phyloP scores from a whole-genome alignment of 805 yeast species.

The Cephaloascus fragrans region DNA sequence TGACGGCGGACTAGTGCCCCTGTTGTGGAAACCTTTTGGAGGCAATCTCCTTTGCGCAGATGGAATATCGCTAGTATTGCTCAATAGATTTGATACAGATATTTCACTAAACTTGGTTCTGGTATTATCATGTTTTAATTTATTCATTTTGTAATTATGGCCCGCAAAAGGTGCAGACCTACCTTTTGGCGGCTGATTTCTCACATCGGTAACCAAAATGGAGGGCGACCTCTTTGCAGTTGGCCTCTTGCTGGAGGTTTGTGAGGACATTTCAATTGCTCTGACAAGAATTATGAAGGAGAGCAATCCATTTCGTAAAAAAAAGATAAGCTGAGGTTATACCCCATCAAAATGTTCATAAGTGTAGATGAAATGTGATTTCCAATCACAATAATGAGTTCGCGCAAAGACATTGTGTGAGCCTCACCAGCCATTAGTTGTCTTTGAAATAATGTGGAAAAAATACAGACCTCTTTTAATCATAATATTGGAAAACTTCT shows the following conservation, averaged over 20 bases:
- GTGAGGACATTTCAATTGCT: background rate
- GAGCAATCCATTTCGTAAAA: no score
- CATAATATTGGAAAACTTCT: no score
- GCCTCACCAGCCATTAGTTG: no score
- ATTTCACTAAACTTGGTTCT: conserved; percentile 56
- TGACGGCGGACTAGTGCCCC: conserved; percentile 3
- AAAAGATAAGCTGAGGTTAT: no score
- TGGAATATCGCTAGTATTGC: conserved; percentile 80
- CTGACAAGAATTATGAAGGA: no score
- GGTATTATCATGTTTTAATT: conserved; percentile 7
- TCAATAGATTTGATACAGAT: conserved; percentile 69
- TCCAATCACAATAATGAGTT: no score
- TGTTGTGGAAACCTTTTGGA: conserved; percentile 8
- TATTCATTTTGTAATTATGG: conserved; percentile 31
- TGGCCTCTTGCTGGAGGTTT: conserved; percentile 30
- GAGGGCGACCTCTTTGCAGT: conserved; percentile 88
- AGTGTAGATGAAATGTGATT: no score
- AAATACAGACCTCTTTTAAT: no score
- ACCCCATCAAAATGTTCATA: no score
- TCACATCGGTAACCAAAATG: conserved; percentile 82
- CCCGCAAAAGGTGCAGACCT: conserved; percentile 75
- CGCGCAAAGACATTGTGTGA: no score
- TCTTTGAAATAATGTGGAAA: no score
- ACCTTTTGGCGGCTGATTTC: conserved; percentile 42
- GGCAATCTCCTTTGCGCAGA: conserved; percentile 55